Percentiles rank a stretch among this genome's conserved stretches.
These are phyloP conservation scores for Clonostachys sp. DNA, from an alignment of 2,329 filamentous ascomycete genomes.

Conservation along the genomic window DNA sequence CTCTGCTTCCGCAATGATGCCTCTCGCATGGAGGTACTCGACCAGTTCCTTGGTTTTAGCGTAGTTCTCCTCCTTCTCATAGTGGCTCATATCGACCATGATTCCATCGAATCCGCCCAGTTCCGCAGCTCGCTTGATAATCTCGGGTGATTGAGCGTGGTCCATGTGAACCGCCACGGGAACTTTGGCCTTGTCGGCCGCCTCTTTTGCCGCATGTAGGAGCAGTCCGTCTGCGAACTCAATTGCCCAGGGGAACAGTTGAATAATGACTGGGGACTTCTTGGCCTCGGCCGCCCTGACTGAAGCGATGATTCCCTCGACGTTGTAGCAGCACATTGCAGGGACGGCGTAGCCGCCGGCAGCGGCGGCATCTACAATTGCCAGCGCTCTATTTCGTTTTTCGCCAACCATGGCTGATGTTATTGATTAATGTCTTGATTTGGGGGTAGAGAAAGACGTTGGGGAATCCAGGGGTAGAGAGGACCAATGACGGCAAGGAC, in stretches of 20 bases:
- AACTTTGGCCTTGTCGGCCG: slow-evolving; percentile 47
- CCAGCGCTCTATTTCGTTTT: slow-evolving; percentile 2
- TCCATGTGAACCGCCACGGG: slow-evolving; percentile 61
- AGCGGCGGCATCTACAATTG: slow-evolving; percentile 5
- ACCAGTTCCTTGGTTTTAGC: slow-evolving; percentile 10
- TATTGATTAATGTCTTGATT: neutral
- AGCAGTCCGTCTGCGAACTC: slow-evolving; percentile 53
- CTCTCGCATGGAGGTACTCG: slow-evolving; percentile 3
- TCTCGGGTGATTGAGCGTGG: slow-evolving; percentile 56
- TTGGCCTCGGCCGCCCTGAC: slow-evolving; percentile 65
- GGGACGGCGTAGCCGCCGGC: slow-evolving; percentile 4
- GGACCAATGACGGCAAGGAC: too few species aligned
- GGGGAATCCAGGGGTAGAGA: too few species aligned
- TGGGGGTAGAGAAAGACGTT: too few species aligned
- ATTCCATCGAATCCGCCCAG: slow-evolving; percentile 61
- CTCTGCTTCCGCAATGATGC: slow-evolving; percentile 6
- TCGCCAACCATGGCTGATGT: neutral
- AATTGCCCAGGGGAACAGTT: slow-evolving; percentile 68
- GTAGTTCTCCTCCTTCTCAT: slow-evolving; percentile 68
- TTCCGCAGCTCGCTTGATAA: slow-evolving; percentile 50
- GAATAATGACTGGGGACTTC: slow-evolving; percentile 60
- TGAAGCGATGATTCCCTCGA: slow-evolving; percentile 64
- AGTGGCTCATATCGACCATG: slow-evolving; percentile 75
- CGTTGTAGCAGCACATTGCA: slow-evolving; percentile 5
- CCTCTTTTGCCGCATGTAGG: slow-evolving; percentile 48